Evolutionary conservation across 805 yeast species (phyloP).

Genomic region (Clavispora phyllophila): DNA sequence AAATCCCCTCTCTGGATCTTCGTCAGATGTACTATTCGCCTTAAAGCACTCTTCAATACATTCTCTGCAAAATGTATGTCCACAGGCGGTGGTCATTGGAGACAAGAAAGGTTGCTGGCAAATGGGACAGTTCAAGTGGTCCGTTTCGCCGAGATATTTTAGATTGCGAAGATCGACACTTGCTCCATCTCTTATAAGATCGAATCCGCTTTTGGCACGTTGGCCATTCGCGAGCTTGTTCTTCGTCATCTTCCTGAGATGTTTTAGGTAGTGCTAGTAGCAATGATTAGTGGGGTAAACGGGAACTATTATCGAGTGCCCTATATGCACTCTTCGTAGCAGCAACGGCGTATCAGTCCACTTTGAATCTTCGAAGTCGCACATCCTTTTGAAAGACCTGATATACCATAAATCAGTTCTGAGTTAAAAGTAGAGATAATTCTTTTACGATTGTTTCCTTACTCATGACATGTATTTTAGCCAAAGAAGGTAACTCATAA

Average conservation of each 20-base stretch:
- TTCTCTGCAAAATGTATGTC: constrained; percentile 60
- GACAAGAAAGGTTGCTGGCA: constrained; percentile 59
- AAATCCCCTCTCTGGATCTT: constrained; percentile 1
- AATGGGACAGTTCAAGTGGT: constrained; percentile 48
- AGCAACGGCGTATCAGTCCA: not conserved
- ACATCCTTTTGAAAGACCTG: no score
- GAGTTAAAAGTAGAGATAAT: no score
- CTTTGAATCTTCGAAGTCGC: not conserved
- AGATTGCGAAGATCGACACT: constrained; percentile 4
- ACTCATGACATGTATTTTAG: not conserved
- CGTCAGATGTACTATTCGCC: constrained; percentile 21
- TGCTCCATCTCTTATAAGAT: not conserved
- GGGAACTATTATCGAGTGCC: not conserved
- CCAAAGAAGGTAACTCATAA: no score
- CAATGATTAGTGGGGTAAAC: not conserved
- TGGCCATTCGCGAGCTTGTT: not conserved
- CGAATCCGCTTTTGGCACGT: constrained; percentile 1
- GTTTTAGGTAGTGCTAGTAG: not conserved
- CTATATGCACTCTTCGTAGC: not conserved
- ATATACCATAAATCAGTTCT: no score
- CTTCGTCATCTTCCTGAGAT: not conserved
- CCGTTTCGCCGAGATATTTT: constrained; percentile 2
- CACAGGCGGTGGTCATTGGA: constrained; percentile 61
- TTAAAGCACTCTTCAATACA: constrained; percentile 47
- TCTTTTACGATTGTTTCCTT: no score